A percentile compares a stretch with the other conserved stretches of the same genome.
Evolutionary conservation across 2,329 filamentous ascomycete genomes (phyloP).

Genomic region (Aspergillus terreus): DNA sequence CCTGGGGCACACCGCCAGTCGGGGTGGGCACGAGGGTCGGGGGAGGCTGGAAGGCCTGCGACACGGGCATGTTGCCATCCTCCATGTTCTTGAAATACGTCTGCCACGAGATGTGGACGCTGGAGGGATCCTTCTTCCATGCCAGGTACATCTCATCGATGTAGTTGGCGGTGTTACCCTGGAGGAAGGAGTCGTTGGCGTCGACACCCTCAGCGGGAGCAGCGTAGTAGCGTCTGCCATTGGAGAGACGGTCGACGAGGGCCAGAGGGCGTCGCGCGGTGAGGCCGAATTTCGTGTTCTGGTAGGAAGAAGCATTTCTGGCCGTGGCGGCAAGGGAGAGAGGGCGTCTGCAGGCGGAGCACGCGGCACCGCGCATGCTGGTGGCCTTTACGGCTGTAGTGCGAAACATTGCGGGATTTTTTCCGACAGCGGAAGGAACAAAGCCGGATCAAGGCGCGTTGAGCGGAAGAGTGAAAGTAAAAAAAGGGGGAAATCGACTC

Average conservation of each 20-base stretch:
- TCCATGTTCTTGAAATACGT: conserved; percentile 99
- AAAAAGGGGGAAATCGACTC: background rate
- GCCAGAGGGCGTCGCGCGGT: conserved; percentile 42
- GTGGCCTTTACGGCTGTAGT: conserved; percentile 39
- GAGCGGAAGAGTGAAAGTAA: background rate
- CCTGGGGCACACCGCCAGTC: conserved; percentile 70
- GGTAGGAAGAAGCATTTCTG: conserved; percentile 23
- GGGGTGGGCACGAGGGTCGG: conserved; percentile 84
- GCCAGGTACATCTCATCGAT: conserved; percentile 99
- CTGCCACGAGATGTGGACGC: conserved; percentile 97
- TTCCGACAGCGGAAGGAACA: conserved; percentile 15
- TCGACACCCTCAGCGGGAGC: conserved; percentile 63
- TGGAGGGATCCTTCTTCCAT: conserved; percentile 90
- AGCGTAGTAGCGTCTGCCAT: conserved; percentile 54
- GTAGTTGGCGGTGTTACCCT: conserved; percentile 96
- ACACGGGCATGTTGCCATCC: conserved; percentile 94
- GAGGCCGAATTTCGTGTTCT: conserved; percentile 34
- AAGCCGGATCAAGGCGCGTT: background rate
- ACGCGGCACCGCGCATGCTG: conserved; percentile 34
- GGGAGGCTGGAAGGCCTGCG: conserved; percentile 92
- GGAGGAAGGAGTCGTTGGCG: conserved; percentile 92
- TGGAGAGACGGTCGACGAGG: conserved; percentile 34
- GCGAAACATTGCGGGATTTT: conserved; percentile 38
- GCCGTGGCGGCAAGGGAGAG: conserved; percentile 31
- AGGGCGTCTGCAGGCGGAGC: conserved; percentile 30